Evolutionary conservation across 2,329 filamentous ascomycete species (phyloP), one percentile per base, ranked within the genome.

Genomic region (Leptographium wingfieldii): DNA sequence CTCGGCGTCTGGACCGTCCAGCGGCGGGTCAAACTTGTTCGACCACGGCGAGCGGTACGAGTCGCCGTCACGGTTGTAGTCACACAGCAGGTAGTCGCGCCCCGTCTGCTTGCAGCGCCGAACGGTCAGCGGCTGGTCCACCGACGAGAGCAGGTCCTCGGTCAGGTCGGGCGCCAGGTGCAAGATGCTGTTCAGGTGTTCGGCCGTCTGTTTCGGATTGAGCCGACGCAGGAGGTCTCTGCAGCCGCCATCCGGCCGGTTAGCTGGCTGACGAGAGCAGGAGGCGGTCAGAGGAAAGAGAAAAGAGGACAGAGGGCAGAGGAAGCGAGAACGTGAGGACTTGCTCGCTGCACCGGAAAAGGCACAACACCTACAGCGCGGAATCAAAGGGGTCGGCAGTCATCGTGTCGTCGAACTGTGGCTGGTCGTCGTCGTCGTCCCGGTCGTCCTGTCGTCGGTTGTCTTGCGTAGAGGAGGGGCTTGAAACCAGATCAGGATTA

Each of bases 31-130:
- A 73, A 99, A 99, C 74, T 96, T 88, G 76, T 97, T 97, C 76
- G 87, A 94, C 94, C 94, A 99, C n/a, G 94, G 94, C 65, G 90
- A 95, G 64, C 94, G 88, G 81, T 96, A 96, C 75, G 88, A 95
- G 77, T 96, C 92, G 64, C 94, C 94, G 75, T 99, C 94, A 65
- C 94, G 92, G 81, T 99, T 99, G 82, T 99, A 99, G 81, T 99
- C 94, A 80, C 94, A 99, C 69, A 96, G 88, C 57, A 99, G 84
- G 78, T 96, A 99, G 76, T 97, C 94, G 67, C 92, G 88, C 68
- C 91, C 90, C 38, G 90, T 88, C 74, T 92, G 88, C 67, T 84
- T 84, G 80, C 94, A 97, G 66, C 89, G 87, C 68, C 87, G 86
- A 64, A 95, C 82, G 62, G 88, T 85, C 60, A 99, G 86, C 29